Conservation (phyloP, 139 green algal species). For the Chlorella ohadii region DNA sequence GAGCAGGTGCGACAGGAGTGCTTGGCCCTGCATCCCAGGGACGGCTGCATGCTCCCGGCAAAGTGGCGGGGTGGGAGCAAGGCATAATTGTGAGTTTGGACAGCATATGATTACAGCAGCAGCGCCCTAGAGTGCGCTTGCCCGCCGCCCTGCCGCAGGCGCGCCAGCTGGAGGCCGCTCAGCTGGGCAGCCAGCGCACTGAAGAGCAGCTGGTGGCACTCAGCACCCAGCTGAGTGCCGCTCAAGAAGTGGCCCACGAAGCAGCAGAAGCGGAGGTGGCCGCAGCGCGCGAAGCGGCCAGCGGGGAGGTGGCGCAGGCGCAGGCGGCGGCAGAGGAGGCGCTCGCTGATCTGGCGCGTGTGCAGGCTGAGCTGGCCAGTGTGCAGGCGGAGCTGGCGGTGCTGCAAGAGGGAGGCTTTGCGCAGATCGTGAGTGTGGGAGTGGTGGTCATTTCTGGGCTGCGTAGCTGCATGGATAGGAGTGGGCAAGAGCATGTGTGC, state of each 20-base stretch:
- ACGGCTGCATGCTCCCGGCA: too few species aligned
- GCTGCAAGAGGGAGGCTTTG: background rate
- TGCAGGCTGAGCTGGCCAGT: conserved; percentile 1
- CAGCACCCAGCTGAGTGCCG: conserved; percentile 26
- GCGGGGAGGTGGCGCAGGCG: too few species aligned
- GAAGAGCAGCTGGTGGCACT: conserved; percentile 36
- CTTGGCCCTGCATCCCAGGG: too few species aligned
- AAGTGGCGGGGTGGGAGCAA: too few species aligned
- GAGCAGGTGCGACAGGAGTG: background rate
- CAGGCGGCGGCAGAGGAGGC: too few species aligned
- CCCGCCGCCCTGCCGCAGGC: background rate
- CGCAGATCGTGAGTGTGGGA: background rate
- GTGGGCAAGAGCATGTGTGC: too few species aligned
- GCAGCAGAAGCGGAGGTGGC: background rate
- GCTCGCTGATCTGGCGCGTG: too few species aligned
- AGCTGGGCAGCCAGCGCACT: background rate
- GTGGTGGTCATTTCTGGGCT: too few species aligned
- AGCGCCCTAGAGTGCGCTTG: background rate
- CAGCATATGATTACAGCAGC: too few species aligned
- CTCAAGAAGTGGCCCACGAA: background rate
- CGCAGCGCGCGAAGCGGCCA: background rate
- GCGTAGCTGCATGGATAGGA: too few species aligned
- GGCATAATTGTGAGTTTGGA: too few species aligned
- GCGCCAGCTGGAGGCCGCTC: background rate
- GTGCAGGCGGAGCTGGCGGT: background rate